Conservation (phyloP, 352 stramenopile species). For the Globisporangium cederbergense region DNA sequence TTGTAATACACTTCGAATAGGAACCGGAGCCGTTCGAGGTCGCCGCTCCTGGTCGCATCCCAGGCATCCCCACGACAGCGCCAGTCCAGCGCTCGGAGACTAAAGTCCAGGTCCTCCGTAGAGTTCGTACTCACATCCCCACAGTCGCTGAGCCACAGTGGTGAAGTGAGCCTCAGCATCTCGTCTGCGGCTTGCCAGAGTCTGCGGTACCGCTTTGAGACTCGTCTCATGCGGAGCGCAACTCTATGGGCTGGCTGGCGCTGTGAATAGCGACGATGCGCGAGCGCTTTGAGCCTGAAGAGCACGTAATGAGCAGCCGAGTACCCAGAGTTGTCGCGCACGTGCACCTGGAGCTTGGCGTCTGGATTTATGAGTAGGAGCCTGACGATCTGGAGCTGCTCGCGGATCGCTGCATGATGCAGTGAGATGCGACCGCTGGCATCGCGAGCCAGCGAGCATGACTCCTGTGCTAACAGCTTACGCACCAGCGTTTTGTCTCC, state of each 20-base stretch:
- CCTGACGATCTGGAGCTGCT: slow-evolving; percentile 29
- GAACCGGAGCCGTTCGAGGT: slow-evolving; percentile 35
- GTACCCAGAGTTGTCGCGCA: slow-evolving; percentile 32
- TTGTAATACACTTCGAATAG: slow-evolving; percentile 28
- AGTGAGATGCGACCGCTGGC: slow-evolving; percentile 37
- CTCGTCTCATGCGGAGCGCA: slow-evolving; percentile 10
- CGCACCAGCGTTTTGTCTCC: slow-evolving; percentile 21
- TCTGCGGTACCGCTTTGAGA: slow-evolving; percentile 26
- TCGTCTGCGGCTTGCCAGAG: slow-evolving; percentile 8
- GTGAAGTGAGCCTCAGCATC: not conserved
- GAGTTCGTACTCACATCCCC: not conserved
- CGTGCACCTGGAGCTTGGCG: slow-evolving; percentile 35
- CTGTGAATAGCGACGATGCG: slow-evolving; percentile 8
- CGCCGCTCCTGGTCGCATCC: slow-evolving; percentile 38
- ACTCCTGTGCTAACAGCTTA: slow-evolving; percentile 16
- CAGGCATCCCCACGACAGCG: slow-evolving; percentile 44
- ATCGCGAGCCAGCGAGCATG: slow-evolving; percentile 34
- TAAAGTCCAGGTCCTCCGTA: not conserved
- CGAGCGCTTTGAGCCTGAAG: slow-evolving; percentile 36
- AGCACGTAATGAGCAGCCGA: slow-evolving; percentile 46
- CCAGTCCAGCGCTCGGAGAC: slow-evolving; percentile 25
- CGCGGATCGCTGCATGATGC: slow-evolving; percentile 48
- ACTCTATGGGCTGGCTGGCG: not conserved
- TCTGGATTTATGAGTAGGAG: slow-evolving; percentile 34
- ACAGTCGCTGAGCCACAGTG: not conserved